These are phyloP conservation scores for Colletotrichum phormii DNA, from an alignment of 2,329 filamentous ascomycete genomes.

Conservation along the genomic window DNA sequence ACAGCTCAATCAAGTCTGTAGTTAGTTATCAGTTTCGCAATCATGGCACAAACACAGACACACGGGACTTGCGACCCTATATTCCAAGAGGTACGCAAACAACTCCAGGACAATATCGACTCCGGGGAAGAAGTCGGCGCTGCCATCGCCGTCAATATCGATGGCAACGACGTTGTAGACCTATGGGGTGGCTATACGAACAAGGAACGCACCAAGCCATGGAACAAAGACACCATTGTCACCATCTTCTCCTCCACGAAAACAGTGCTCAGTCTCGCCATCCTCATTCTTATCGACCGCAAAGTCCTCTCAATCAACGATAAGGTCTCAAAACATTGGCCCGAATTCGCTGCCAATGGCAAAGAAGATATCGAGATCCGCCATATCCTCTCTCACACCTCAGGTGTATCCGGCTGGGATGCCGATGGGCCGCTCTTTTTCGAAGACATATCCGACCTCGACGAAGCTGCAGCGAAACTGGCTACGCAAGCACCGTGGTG, in stretches of 20 bases:
- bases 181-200: conserved; percentile 56
- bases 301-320: conserved; percentile 49
- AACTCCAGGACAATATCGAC: conserved; percentile 48
- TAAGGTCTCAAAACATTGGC: conserved; percentile 56
- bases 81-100: conserved; percentile 49
- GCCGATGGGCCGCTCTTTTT: conserved; percentile 40
- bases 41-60: conserved; percentile 47
- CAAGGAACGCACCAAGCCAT: conserved; percentile 43
- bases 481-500: conserved; percentile 56
- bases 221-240: conserved; percentile 52
- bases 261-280: conserved; percentile 48
- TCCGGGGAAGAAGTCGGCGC: conserved; percentile 56
- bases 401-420: conserved; percentile 51
- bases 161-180: conserved; percentile 54
- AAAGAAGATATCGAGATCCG: conserved; percentile 52
- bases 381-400: conserved; percentile 54
- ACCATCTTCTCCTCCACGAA: conserved; percentile 56
- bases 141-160: conserved; percentile 53
- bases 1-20: neutral
- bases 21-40: neutral
- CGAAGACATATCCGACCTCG: conserved; percentile 49
- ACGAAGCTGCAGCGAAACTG: conserved; percentile 46
- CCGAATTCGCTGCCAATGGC: conserved; percentile 55
- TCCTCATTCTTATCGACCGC: conserved; percentile 52
- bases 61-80: conserved; percentile 43